phyloP scores from a whole-genome alignment of 1,284 basidiomycete species.

The Boletus sp. region DNA sequence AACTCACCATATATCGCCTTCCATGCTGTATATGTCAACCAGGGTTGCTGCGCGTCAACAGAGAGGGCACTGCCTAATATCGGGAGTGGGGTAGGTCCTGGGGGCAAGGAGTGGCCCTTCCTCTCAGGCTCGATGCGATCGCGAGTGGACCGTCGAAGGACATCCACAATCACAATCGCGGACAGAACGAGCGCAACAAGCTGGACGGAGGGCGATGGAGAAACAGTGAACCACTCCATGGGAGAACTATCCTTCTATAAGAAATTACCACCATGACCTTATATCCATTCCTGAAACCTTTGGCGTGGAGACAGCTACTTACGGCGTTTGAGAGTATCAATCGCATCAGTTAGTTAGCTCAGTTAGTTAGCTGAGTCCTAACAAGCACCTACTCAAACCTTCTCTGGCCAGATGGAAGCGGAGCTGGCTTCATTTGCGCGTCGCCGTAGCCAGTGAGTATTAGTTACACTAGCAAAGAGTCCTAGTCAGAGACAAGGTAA shows the following conservation, averaged over 20 bases:
- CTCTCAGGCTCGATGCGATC: neutral
- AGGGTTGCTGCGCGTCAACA: constrained; percentile 1
- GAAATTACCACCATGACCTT: neutral
- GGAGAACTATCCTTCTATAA: too few relatives aligned
- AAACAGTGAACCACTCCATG: neutral
- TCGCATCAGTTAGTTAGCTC: too few relatives aligned
- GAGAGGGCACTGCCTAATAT: constrained; percentile 13
- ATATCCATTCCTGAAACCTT: neutral
- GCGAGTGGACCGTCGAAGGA: neutral
- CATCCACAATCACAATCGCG: neutral
- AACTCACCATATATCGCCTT: constrained; percentile 13
- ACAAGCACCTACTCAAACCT: too few relatives aligned
- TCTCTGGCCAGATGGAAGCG: too few relatives aligned
- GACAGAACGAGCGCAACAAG: neutral
- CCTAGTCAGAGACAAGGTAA: too few relatives aligned
- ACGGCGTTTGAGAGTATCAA: too few relatives aligned
- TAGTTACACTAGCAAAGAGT: too few relatives aligned
- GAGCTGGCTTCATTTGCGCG: too few relatives aligned
- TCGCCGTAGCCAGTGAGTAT: too few relatives aligned
- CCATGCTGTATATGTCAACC: constrained; percentile 16
- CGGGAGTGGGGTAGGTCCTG: constrained; percentile 12
- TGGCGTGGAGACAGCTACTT: too few relatives aligned
- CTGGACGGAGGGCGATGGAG: neutral
- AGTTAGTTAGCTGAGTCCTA: too few relatives aligned
- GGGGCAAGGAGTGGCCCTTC: constrained; percentile 2